Evolutionary conservation across 148 eudicot species (phyloP).

Genomic region (Fagopyrum tataricum): DNA sequence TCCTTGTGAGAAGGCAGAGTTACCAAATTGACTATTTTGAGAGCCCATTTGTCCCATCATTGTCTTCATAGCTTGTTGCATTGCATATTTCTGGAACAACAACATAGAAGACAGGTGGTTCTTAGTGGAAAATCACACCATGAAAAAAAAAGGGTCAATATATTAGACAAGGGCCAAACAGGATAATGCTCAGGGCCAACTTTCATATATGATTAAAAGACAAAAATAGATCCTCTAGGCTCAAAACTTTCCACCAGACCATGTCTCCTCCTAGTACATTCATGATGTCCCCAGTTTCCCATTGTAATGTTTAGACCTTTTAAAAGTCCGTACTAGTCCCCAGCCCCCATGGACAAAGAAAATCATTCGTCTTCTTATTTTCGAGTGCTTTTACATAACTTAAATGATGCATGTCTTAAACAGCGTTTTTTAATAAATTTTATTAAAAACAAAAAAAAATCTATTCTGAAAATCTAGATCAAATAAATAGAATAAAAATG

Average conservation of each 20-base stretch:
- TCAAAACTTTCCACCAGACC: neutral
- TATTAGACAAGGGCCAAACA: neutral
- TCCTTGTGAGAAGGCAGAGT: constrained; percentile 54
- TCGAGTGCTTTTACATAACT: neutral
- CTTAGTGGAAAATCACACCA: neutral
- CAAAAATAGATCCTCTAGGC: neutral
- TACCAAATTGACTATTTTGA: constrained; percentile 73
- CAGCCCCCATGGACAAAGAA: neutral
- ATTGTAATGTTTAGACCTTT: neutral
- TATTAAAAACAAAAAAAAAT: neutral
- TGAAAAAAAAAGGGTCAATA: neutral
- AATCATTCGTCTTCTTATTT: neutral
- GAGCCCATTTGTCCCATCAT: constrained; percentile 73
- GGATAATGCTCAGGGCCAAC: neutral
- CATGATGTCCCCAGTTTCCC: neutral
- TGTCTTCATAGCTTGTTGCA: constrained; percentile 83
- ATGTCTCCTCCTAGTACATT: constrained; percentile 1
- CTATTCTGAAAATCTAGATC: neutral
- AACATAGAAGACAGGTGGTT: neutral
- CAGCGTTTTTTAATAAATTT: no score
- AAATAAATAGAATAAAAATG: neutral
- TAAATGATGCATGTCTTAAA: neutral
- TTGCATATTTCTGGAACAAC: constrained; percentile 67
- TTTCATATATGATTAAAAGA: neutral
- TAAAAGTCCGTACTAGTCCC: neutral